Evolutionary conservation across 495 filamentous ascomycete genomes (phyloP), one percentile per base, ranked within the genome.

Genomic region (Penicillium canescens): DNA sequence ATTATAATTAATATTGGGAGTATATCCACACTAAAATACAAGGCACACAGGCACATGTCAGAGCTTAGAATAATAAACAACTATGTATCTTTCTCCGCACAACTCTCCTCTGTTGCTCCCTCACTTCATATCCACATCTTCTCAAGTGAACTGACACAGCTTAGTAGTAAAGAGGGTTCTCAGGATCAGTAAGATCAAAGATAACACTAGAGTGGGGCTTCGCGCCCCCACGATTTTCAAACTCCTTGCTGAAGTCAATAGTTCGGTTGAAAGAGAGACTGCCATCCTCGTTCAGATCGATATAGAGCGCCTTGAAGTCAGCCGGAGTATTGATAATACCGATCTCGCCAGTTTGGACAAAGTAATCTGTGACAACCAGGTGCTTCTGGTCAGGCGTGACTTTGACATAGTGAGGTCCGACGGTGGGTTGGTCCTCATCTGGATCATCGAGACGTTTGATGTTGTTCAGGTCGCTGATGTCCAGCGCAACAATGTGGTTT

Each of bases 351-450:
- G 82, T 82, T 68, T 87, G 84, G 1, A 87, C 78, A 56, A 87
- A 87, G 70, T 87, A 87, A 47, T 84, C 84, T 10, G 78, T 83
- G 33, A 86, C 82, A 8, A 86, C 69, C 39, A 85, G 55, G 59
- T 87, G 80, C 70, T 81, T 80, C 69, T 84, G 79, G 61, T 86
- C 84, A 1, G 83, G 84, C 8, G 82, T 79, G 59, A 87, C 73
- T 71, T 85, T 86, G 67, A 85, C 68, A 54, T 85, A 85, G 66
- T 87, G 84, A 0, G 84, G 83, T 6, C 84, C 82, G 45, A 83
- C 74, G 50, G 77, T 82, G 21, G 80, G 81, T 56, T 87, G 83
- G 36, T 70, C 66, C 61, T 79, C 78, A 56, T 81, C 68, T 0
- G 82, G 83, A 55, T 86, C 68, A 49, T 86, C 83, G 20, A 86